Conservation (phyloP, 257 asterid genomes). For the Lavandula angustifolia region DNA sequence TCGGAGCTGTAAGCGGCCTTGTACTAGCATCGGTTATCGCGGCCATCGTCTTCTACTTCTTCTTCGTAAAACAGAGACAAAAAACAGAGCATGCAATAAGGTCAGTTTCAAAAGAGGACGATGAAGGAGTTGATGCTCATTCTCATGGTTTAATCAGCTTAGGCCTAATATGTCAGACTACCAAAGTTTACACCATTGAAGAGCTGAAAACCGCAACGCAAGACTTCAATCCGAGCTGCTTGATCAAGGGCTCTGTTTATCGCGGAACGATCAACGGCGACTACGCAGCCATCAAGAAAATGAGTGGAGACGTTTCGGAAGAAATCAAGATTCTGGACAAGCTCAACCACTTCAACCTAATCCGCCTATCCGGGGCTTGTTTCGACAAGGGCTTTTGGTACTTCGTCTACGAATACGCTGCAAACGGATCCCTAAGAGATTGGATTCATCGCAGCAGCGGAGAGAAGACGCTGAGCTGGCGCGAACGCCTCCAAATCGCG, state of each 20-base stretch:
- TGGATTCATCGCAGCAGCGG: conserved; percentile 43
- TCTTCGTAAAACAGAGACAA: conserved; percentile 29
- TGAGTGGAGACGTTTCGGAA: conserved; percentile 67
- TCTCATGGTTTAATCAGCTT: background rate
- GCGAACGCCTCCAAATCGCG: conserved; percentile 58
- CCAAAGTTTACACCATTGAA: conserved; percentile 57
- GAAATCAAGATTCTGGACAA: conserved; percentile 67
- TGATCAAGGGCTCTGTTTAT: conserved; percentile 68
- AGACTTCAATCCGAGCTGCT: conserved; percentile 49
- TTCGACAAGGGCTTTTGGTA: conserved; percentile 68
- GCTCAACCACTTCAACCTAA: conserved; percentile 77
- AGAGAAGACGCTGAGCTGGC: conserved; percentile 49
- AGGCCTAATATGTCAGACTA: conserved; percentile 37
- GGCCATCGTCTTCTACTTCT: conserved; percentile 12
- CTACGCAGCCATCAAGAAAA: conserved; percentile 74
- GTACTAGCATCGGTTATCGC: conserved; percentile 33
- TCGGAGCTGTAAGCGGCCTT: conserved; percentile 57
- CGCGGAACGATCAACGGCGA: conserved; percentile 71
- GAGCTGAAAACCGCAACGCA: conserved; percentile 61
- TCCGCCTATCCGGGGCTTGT: conserved; percentile 70
- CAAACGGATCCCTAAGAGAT: conserved; percentile 60
- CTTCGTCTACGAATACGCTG: conserved; percentile 78
- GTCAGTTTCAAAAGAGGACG: background rate
- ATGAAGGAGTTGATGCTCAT: too few relatives aligned
- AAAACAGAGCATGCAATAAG: conserved; percentile 33